Conservation (phyloP, 345 rosid genomes). For the Ailanthus altissimus region DNA sequence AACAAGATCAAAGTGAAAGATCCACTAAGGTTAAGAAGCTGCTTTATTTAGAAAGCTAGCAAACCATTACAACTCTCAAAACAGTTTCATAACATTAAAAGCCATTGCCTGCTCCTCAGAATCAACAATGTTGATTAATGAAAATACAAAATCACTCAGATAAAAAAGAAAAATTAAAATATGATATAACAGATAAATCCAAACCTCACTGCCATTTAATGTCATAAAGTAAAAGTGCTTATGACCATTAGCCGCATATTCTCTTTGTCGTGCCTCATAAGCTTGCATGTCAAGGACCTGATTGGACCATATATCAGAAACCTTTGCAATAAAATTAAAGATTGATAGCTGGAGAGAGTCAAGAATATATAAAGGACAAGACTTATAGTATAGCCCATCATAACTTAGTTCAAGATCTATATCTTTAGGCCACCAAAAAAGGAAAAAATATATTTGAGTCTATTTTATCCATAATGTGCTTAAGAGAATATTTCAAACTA, state of each 20-base stretch:
- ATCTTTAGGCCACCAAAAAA: not conserved
- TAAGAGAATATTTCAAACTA: not conserved
- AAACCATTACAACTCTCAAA: not conserved
- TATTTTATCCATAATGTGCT: not conserved
- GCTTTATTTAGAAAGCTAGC: not conserved
- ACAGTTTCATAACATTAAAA: not conserved
- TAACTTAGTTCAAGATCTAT: not conserved
- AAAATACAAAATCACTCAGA: slow-evolving; percentile 2
- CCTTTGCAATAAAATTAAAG: not conserved
- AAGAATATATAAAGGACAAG: not conserved
- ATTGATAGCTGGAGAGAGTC: not conserved
- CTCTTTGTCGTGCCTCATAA: slow-evolving; percentile 78
- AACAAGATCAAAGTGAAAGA: slow-evolving; percentile 5
- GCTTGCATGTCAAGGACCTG: slow-evolving; percentile 97
- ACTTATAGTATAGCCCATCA: not conserved
- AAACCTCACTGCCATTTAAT: slow-evolving; percentile 92
- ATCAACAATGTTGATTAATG: not conserved
- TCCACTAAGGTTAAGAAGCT: not conserved
- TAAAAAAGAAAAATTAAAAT: slow-evolving; percentile 1
- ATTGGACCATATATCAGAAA: slow-evolving; percentile 13
- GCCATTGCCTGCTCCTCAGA: not conserved
- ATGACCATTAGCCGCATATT: slow-evolving; percentile 89
- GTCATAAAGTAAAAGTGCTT: slow-evolving; percentile 99
- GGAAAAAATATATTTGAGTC: not conserved
- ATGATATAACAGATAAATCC: slow-evolving; percentile 21